Conservation (phyloP, 148 eudicot genomes). For the Spergularia bocconei region DNA sequence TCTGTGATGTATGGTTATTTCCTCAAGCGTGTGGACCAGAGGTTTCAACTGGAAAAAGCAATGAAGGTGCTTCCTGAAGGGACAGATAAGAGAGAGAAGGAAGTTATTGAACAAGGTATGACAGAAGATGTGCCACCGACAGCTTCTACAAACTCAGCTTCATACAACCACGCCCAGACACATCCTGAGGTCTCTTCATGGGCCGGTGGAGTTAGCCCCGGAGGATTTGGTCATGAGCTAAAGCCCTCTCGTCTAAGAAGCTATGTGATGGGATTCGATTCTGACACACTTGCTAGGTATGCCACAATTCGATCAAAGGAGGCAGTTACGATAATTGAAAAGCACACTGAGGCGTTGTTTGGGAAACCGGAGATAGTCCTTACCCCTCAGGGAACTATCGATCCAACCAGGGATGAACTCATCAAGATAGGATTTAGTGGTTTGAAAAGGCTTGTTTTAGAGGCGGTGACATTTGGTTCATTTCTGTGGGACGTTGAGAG, state of each 20-base stretch:
- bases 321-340: constrained; percentile 77
- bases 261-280: constrained; percentile 90
- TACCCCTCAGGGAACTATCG: constrained; percentile 75
- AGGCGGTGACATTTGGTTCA: constrained; percentile 95
- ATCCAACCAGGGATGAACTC: constrained; percentile 67
- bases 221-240: constrained; percentile 50
- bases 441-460: constrained; percentile 70
- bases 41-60: constrained; percentile 86
- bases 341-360: constrained; percentile 94
- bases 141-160: constrained; percentile 22
- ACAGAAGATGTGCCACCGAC: constrained; percentile 25
- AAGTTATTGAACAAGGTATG: constrained; percentile 23
- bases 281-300: constrained; percentile 71
- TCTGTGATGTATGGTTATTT: constrained; percentile 97
- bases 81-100: constrained; percentile 33
- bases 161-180: constrained; percentile 27
- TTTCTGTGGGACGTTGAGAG: constrained; percentile 99
- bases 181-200: constrained; percentile 67
- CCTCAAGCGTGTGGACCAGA: constrained; percentile 83
- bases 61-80: constrained; percentile 77
- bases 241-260: constrained; percentile 66
- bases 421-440: constrained; percentile 83
- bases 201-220: constrained; percentile 47
- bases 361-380: constrained; percentile 80
- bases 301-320: constrained; percentile 81